Base-by-base conservation (phyloP, 352 stramenopile genomes). In the Pythium chondricola region DNA sequence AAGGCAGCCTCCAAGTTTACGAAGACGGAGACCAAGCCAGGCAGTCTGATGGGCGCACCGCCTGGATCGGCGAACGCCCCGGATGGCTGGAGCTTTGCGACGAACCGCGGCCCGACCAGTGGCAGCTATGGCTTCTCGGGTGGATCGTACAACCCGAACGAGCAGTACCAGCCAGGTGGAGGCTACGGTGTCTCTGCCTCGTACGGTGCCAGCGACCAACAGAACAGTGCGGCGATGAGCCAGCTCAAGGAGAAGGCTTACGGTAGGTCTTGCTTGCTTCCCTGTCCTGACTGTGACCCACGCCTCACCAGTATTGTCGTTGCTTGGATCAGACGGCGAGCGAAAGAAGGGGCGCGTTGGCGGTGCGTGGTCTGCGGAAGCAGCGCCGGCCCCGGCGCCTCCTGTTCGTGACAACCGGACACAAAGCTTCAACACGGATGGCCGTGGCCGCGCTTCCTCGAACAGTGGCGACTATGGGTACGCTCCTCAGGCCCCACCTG, bases 71-170 rank as follows among this genome's bases (percentile, higher is more conserved):
- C 69, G 14, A 90, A 90, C 53, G 56, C 81, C 17, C 81, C 81
- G 0, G 81, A 90, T 8, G 81, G 81, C n/a, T 93, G 81, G 81
- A 88, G 65, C 61, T 90, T 88, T 61, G 70, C 81, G 31, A 88
- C 81, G 1, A 93, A 93, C 63, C 74, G 81, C 29, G 81, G 81
- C n/a, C 81, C 81, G 4, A 93, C 77, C 1, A 79, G 78, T 25
- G 78, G 78, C 17, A 74, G 69, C 14, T 93, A 88, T 47, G 78
- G 67, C 1, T 55, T 69, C 9, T 54, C 56, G n/a, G 56, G 55
- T 36, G 65, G 63, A 4, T 54, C 81, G 22, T 93, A 93, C 71
- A 90, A 93, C 60, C 81, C 81, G 0, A 78, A 89, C 42, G 81
- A 93, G 48, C 63, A 71, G 11, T 93, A 93, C 55, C 75, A 79